Percentiles rank a stretch among this genome's conserved stretches.
phyloP scores from a whole-genome alignment of 176 grass and related monocot genomes.

The Oryza meridionalis region DNA sequence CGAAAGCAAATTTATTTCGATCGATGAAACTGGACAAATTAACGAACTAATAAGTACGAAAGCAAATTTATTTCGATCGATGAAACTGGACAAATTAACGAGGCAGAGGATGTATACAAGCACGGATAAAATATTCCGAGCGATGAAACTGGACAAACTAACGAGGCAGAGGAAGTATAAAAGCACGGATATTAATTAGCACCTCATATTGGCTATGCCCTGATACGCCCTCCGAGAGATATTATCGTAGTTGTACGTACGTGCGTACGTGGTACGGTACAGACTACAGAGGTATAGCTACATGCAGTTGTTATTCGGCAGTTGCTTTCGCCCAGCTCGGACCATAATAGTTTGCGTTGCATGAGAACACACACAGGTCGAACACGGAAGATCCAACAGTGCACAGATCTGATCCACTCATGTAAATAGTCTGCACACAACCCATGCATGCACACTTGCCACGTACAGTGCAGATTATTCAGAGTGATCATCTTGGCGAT shows the following conservation, averaged over 20 bases:
- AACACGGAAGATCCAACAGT: background rate
- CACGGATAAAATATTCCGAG: too few relatives aligned
- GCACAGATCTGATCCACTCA: background rate
- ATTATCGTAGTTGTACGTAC: background rate
- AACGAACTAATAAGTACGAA: too few relatives aligned
- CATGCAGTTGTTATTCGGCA: too few relatives aligned
- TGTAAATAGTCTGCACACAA: background rate
- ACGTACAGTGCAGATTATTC: background rate
- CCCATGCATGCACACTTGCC: background rate
- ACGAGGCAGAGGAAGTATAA: too few relatives aligned
- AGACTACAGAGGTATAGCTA: background rate
- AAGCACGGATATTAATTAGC: too few relatives aligned
- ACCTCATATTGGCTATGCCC: background rate
- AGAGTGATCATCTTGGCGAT: background rate
- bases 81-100: too few relatives aligned
- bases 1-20: too few relatives aligned
- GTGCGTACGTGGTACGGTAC: background rate
- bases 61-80: too few relatives aligned
- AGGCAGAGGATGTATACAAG: too few relatives aligned
- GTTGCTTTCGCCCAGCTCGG: background rate
- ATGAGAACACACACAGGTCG: background rate
- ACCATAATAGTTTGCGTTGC: background rate
- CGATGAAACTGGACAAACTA: too few relatives aligned
- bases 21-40: too few relatives aligned
- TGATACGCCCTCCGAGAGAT: background rate